Base-by-base conservation (phyloP, 768 basidiomycete species). In the Trametes cubensis region DNA sequence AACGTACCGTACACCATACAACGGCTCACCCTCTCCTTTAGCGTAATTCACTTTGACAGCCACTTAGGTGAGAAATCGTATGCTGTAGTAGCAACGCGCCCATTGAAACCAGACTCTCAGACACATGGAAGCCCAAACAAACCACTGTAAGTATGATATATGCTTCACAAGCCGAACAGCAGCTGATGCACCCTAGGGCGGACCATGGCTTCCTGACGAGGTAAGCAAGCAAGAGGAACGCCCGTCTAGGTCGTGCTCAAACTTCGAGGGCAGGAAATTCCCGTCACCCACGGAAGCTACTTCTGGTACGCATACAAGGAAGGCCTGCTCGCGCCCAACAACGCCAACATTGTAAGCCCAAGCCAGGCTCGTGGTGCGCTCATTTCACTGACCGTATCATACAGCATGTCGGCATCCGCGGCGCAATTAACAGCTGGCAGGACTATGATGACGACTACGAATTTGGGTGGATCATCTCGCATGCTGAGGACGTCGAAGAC, bases 31-130 rank as follows among this genome's bases (percentile, higher is more conserved):
- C 21, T 10, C 14, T 15, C 17, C 2, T 25, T 5, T 55, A 73
- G 73, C 47, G 73, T 74, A 4, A 72, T 75, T 21, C 74, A 75
- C 61, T 74, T 72, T 48, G 74, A 75, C 55, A 72, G 72, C 55
- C 72, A 73, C 60, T 63, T 72, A 14, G 70, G 71, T 73, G 55
- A 21, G 70, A 56, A 26, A 3, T 39, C 8, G 14, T 45, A 5
- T 7, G 28, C 3, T 15, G 1, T 28, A 14, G 28, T 15, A 26
- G 13, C 13, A 6, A 10, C 20, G 21, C 18, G n/a, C 10, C 11
- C 3, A 11, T 18, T 46, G 21, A 25, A 11, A 10, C 13, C 45
- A 23, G 7, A 10, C 14, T 3, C 26, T 15, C 23, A 67, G 69
- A 69, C 30, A 67, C 69, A 0, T 68, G 70, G 70, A 69, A 66